Conservation (phyloP, 208 protist genomes). For the Leishmania guyanensis region DNA sequence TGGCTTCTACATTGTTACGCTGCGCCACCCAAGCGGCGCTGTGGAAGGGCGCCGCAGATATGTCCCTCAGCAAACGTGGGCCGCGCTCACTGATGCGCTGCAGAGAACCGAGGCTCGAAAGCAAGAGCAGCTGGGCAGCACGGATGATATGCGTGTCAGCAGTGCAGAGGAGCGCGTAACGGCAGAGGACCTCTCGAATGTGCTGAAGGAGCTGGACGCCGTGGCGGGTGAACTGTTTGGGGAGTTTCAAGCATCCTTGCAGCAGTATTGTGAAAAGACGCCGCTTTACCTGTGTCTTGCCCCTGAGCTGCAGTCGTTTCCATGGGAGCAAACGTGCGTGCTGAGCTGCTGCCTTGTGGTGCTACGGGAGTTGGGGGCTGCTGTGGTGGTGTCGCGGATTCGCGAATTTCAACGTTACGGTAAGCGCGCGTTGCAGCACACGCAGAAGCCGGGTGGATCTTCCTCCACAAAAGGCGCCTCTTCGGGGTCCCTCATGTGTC, state of each 20-base stretch:
- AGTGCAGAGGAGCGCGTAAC: constrained; percentile 39
- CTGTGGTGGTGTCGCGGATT: constrained; percentile 41
- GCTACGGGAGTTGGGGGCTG: constrained; percentile 62
- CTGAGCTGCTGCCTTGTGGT: constrained; percentile 51
- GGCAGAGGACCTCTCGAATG: constrained; percentile 23
- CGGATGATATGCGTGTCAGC: constrained; percentile 14
- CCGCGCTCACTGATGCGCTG: constrained; percentile 21
- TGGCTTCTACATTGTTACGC: constrained; percentile 41
- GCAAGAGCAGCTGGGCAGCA: constrained; percentile 8
- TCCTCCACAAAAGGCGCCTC: constrained; percentile 11
- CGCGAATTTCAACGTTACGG: constrained; percentile 7
- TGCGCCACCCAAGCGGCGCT: constrained; percentile 57
- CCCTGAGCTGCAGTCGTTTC: constrained; percentile 62
- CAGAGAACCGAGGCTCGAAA: constrained; percentile 21
- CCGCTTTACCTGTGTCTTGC: constrained; percentile 74
- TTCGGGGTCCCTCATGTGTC: constrained; percentile 26
- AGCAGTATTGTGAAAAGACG: constrained; percentile 37
- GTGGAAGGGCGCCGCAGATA: constrained; percentile 41
- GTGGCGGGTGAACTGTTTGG: constrained; percentile 38
- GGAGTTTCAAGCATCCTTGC: constrained; percentile 43
- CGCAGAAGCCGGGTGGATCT: background rate
- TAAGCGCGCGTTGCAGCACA: constrained; percentile 17
- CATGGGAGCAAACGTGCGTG: constrained; percentile 56
- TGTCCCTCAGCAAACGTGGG: constrained; percentile 27
- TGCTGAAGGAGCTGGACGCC: constrained; percentile 25